Evolutionary conservation across 805 yeast genomes (phyloP).

Genomic region (Alloascoidea hylecoeti): DNA sequence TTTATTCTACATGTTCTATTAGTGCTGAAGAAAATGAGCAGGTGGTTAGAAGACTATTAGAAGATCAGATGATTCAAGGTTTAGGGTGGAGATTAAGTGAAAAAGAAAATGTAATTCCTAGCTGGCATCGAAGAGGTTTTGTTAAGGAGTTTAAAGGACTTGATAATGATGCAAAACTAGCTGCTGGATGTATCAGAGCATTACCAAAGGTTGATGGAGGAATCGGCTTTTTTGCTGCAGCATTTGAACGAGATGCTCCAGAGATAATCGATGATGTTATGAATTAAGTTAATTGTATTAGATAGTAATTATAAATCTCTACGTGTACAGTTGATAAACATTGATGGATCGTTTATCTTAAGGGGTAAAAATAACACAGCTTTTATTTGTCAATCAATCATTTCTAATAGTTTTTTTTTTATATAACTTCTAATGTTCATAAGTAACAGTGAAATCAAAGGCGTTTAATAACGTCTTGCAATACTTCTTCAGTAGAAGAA

Average conservation of each 20-base stretch:
- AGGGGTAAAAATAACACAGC: no score
- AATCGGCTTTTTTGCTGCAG: slow-evolving; percentile 96
- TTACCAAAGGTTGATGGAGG: slow-evolving; percentile 89
- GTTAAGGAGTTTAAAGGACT: slow-evolving; percentile 47
- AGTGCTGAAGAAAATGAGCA: slow-evolving; percentile 91
- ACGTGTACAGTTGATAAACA: no score
- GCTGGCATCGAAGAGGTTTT: slow-evolving; percentile 81
- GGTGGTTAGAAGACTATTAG: slow-evolving; percentile 68
- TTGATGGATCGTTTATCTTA: no score
- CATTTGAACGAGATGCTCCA: slow-evolving; percentile 42
- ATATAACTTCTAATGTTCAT: no score
- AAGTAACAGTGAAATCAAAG: no score
- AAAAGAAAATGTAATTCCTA: slow-evolving; percentile 54
- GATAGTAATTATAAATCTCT: no score
- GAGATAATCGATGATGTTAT: no score
- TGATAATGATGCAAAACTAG: slow-evolving; percentile 33
- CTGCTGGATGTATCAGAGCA: slow-evolving; percentile 81
- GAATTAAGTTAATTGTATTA: no score
- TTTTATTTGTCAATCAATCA: no score
- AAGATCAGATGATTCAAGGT: slow-evolving; percentile 45
- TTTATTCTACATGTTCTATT: slow-evolving; percentile 91
- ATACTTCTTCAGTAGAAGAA: slow-evolving; percentile 75
- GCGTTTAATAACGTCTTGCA: slow-evolving; percentile 62
- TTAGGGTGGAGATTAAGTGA: slow-evolving; percentile 65
- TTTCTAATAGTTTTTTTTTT: no score